Evolutionary conservation across 2,329 filamentous ascomycete species (phyloP).

Genomic region (Ophiostoma novo-ulmi): DNA sequence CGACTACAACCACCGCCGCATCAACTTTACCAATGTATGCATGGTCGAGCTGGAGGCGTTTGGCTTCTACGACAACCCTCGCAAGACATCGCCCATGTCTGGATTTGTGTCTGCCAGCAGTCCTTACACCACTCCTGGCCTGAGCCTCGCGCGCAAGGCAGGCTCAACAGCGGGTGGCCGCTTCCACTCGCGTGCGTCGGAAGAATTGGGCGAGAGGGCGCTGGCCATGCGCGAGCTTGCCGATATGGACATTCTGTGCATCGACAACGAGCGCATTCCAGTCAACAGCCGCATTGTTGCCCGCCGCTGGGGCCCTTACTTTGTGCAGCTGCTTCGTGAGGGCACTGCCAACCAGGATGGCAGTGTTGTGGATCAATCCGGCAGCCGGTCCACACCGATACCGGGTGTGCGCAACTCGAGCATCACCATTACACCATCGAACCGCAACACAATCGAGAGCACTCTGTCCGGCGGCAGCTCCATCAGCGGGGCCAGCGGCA

Average conservation of each 20-base stretch:
- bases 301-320: constrained; percentile 90
- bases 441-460: constrained; percentile 48
- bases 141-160: constrained; percentile 55
- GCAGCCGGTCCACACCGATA: constrained; percentile 61
- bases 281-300: constrained; percentile 88
- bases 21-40: constrained; percentile 96
- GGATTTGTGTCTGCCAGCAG: constrained; percentile 79
- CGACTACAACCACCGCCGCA: constrained; percentile 94
- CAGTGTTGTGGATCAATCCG: constrained; percentile 61
- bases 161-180: constrained; percentile 69
- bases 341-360: constrained; percentile 67
- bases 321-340: constrained; percentile 84
- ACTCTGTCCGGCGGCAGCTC: constrained; percentile 43
- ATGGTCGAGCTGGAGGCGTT: constrained; percentile 97
- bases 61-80: constrained; percentile 92
- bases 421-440: constrained; percentile 73
- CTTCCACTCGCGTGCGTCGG: constrained; percentile 68
- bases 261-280: constrained; percentile 84
- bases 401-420: constrained; percentile 63
- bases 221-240: constrained; percentile 76
- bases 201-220: constrained; percentile 78
- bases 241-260: constrained; percentile 94
- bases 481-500: constrained; percentile 31
- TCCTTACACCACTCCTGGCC: constrained; percentile 55
- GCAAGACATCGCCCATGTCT: constrained; percentile 70